phyloP scores from a whole-genome alignment of 768 basidiomycete genomes.

The Sistotremastrum suecicum region DNA sequence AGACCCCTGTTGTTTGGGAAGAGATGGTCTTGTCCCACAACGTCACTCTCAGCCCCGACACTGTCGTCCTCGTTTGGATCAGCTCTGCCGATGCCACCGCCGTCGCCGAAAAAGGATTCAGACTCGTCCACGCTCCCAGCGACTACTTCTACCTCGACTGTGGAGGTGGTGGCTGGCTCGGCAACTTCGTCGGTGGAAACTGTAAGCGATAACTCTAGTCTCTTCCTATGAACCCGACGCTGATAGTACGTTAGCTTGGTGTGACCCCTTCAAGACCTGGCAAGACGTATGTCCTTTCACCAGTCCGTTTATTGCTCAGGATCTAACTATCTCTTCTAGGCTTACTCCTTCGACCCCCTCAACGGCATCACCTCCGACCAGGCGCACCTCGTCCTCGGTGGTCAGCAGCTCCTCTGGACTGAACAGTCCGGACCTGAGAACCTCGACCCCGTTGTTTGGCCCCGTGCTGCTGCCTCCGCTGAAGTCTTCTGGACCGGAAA shows the following conservation, averaged over 20 bases:
- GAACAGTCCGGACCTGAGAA: slow-evolving; percentile 61
- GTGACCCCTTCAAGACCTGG: slow-evolving; percentile 73
- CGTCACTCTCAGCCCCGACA: slow-evolving; percentile 32
- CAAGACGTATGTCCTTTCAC: slow-evolving; percentile 32
- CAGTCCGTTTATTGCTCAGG: neutral
- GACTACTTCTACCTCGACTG: slow-evolving; percentile 68
- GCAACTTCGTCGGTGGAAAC: slow-evolving; percentile 24
- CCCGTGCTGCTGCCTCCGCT: slow-evolving; percentile 53
- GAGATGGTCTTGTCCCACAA: slow-evolving; percentile 53
- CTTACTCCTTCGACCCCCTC: slow-evolving; percentile 61
- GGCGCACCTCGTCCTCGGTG: slow-evolving; percentile 49
- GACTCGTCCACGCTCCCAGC: slow-evolving; percentile 53
- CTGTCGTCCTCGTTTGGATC: slow-evolving; percentile 60
- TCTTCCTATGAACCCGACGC: slow-evolving; percentile 7
- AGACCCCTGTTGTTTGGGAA: slow-evolving; percentile 78
- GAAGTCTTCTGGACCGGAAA: slow-evolving; percentile 67
- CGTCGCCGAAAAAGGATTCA: slow-evolving; percentile 46
- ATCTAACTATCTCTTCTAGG: slow-evolving; percentile 19
- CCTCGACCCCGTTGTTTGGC: slow-evolving; percentile 59
- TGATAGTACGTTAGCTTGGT: slow-evolving; percentile 27
- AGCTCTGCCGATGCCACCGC: slow-evolving; percentile 43
- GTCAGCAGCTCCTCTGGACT: slow-evolving; percentile 59
- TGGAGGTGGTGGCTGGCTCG: slow-evolving; percentile 61
- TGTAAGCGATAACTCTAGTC: neutral
- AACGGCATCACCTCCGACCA: slow-evolving; percentile 36